A percentile compares a stretch with the other conserved stretches of the same genome.
phyloP scores from a whole-genome alignment of 1,284 basidiomycete genomes.

The Polyporus tsugae region DNA sequence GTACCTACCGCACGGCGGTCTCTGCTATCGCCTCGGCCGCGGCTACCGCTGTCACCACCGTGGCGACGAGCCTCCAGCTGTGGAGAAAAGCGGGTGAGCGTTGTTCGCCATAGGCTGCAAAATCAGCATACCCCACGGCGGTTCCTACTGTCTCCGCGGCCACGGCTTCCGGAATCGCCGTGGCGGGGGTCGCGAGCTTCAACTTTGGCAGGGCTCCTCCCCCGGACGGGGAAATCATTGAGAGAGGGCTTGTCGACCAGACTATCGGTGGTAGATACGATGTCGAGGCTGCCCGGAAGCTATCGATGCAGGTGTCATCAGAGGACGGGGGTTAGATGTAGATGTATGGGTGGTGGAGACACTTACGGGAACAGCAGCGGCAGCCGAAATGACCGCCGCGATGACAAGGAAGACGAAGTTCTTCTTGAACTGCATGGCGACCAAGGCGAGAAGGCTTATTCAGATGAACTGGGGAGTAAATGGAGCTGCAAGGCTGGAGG shows the following conservation, averaged over 20 bases:
- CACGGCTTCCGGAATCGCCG: conserved; percentile 24
- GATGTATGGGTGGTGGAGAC: not conserved
- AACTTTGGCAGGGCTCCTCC: conserved; percentile 27
- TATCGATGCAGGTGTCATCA: conserved; percentile 3
- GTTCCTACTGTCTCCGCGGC: conserved; percentile 23
- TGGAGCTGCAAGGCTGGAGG: conserved; percentile 8
- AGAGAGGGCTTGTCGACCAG: conserved; percentile 31
- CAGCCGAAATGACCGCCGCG: conserved; percentile 43
- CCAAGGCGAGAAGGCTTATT: not conserved
- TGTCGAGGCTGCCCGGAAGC: conserved; percentile 24
- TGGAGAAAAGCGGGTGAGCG: not conserved
- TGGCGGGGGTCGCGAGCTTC: conserved; percentile 31
- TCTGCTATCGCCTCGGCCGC: conserved; percentile 26
- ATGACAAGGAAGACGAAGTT: conserved; percentile 46
- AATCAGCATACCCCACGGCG: conserved; percentile 15
- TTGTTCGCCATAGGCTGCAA: not conserved
- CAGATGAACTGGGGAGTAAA: conserved; percentile 4
- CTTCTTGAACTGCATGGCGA: conserved; percentile 45
- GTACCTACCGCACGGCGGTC: conserved; percentile 15
- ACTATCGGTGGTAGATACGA: conserved; percentile 29
- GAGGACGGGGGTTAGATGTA: not conserved
- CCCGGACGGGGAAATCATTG: conserved; percentile 26
- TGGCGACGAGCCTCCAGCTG: conserved; percentile 19
- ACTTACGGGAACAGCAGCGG: conserved; percentile 44
- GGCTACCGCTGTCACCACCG: conserved; percentile 25